These are phyloP conservation scores for Trichoderma sp. DNA, from an alignment of 2,329 filamentous ascomycete species.

Conservation along the genomic window DNA sequence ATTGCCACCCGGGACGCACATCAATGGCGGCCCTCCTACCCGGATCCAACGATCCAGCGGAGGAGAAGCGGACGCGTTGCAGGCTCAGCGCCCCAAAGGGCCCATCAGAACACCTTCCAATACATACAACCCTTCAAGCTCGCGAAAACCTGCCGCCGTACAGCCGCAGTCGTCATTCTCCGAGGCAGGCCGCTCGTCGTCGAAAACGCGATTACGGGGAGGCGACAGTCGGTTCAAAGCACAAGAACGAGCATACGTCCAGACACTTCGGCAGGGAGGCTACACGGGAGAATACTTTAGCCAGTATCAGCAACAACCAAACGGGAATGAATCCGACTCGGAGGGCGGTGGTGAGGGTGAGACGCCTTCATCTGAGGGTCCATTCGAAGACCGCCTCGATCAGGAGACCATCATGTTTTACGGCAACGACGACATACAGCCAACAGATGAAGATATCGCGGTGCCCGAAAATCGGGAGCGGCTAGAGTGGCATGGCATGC, in stretches of 20 bases:
- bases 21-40: slow-evolving; percentile 46
- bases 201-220: slow-evolving; percentile 55
- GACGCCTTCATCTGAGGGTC: slow-evolving; percentile 81
- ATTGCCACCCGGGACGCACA: slow-evolving; percentile 44
- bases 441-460: slow-evolving; percentile 85
- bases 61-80: slow-evolving; percentile 32
- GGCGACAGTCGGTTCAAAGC: slow-evolving; percentile 53
- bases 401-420: slow-evolving; percentile 93
- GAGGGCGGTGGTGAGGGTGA: slow-evolving; percentile 67
- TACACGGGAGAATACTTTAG: slow-evolving; percentile 69
- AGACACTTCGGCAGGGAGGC: slow-evolving; percentile 81
- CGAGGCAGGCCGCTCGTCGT: slow-evolving; percentile 52
- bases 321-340: slow-evolving; percentile 77
- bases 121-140: slow-evolving; percentile 74
- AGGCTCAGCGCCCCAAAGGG: slow-evolving; percentile 68
- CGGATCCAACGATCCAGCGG: slow-evolving; percentile 46
- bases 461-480: slow-evolving; percentile 87
- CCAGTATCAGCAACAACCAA: slow-evolving; percentile 58
- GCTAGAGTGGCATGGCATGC: slow-evolving; percentile 97
- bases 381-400: slow-evolving; percentile 85
- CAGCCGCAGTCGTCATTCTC: slow-evolving; percentile 49
- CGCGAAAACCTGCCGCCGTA: slow-evolving; percentile 52
- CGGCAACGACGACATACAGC: slow-evolving; percentile 84
- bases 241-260: slow-evolving; percentile 92
- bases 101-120: slow-evolving; percentile 76